Conservation (phyloP, 2,329 filamentous ascomycete species). For the Botrytis cinerea region DNA sequence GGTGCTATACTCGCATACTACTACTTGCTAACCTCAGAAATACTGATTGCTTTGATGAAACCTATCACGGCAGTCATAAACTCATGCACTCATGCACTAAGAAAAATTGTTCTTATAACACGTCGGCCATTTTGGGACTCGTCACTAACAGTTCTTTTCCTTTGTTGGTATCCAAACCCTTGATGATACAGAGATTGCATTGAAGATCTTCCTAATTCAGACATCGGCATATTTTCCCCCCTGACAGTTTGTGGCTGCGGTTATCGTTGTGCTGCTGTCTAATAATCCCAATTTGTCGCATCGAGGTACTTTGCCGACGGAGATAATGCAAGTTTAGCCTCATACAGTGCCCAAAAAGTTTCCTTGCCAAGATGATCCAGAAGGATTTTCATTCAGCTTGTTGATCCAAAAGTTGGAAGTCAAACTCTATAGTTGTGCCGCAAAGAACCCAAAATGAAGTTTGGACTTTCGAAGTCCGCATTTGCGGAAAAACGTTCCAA, state of each 20-base stretch:
- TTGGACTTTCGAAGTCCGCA: neutral
- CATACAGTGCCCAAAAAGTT: neutral
- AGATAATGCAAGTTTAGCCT: constrained; percentile 20
- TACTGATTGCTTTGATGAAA: constrained; percentile 9
- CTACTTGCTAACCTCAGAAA: neutral
- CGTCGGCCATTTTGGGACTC: constrained; percentile 7
- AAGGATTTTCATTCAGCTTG: constrained; percentile 11
- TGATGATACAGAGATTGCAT: constrained; percentile 19
- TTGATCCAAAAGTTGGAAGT: neutral
- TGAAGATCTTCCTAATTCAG: constrained; percentile 25
- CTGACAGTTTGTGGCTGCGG: neutral
- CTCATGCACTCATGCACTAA: constrained; percentile 11
- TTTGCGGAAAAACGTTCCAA: neutral
- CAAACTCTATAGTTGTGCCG: constrained; percentile 4
- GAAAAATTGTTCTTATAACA: constrained; percentile 15
- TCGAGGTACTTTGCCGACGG: constrained; percentile 20
- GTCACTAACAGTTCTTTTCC: constrained; percentile 15
- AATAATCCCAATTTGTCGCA: constrained; percentile 15
- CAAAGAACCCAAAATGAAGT: neutral
- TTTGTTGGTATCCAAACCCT: constrained; percentile 15
- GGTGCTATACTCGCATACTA: neutral
- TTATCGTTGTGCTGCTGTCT: constrained; percentile 18
- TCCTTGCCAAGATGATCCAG: constrained; percentile 10
- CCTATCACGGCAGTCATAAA: constrained; percentile 14
- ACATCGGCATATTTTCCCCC: constrained; percentile 16